Conservation (phyloP, 805 yeast species). For the Lipomyces yamadae region DNA sequence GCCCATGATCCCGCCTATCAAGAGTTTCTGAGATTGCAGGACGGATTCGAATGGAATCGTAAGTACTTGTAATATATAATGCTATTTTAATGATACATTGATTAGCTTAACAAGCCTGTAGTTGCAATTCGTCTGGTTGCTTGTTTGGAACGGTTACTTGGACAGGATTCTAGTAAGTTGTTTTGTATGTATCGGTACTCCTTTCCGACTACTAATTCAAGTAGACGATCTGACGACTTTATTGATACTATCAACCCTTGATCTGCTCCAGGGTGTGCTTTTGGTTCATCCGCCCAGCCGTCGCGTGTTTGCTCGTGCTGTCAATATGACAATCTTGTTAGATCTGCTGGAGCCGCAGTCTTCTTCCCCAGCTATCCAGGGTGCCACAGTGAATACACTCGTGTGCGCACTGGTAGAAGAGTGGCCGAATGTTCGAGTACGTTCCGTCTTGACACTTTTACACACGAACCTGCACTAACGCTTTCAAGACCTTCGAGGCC, state of each 20-base stretch:
- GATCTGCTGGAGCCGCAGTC: constrained; percentile 38
- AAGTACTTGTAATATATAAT: constrained; percentile 41
- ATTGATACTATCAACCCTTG: constrained; percentile 42
- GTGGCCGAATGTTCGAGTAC: constrained; percentile 57
- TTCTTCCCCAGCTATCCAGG: constrained; percentile 42
- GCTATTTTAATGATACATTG: neutral
- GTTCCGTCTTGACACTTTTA: neutral
- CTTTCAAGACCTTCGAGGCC: constrained; percentile 54
- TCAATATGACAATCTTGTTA: constrained; percentile 50
- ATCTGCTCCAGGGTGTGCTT: constrained; percentile 62
- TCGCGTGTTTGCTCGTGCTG: constrained; percentile 51
- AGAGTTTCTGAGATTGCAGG: constrained; percentile 56
- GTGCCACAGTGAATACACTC: constrained; percentile 56
- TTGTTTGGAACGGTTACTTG: constrained; percentile 34
- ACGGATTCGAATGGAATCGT: constrained; percentile 58
- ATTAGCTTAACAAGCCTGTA: neutral
- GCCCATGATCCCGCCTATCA: constrained; percentile 35
- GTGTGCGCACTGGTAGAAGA: constrained; percentile 64
- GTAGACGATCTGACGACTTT: constrained; percentile 27
- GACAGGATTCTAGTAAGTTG: constrained; percentile 22
- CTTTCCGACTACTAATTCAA: neutral
- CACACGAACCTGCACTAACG: neutral
- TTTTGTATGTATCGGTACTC: neutral
- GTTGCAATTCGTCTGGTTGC: constrained; percentile 39
- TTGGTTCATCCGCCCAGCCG: constrained; percentile 64